These are phyloP conservation scores for Yamadazyma philogaea DNA, from an alignment of 805 yeast species.

Conservation along the genomic window DNA sequence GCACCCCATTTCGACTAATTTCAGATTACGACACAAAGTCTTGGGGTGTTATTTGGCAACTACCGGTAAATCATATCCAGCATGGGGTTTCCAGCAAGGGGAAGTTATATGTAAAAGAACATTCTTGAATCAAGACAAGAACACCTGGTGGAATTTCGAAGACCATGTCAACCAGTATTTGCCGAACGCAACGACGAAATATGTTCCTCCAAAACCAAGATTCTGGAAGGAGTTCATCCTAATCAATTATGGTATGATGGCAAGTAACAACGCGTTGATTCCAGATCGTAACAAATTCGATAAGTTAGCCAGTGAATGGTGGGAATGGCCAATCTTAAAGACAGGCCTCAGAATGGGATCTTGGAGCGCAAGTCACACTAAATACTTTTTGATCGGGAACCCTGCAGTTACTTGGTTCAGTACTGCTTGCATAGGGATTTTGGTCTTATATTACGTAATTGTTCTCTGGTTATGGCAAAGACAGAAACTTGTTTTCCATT, in stretches of 20 bases:
- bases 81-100: constrained; percentile 84
- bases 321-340: constrained; percentile 88
- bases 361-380: constrained; percentile 58
- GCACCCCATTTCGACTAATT: constrained; percentile 75
- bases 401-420: constrained; percentile 71
- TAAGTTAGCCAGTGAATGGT: constrained; percentile 65
- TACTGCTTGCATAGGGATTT: constrained; percentile 23
- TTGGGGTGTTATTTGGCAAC: constrained; percentile 78
- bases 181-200: constrained; percentile 26
- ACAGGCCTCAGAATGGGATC: constrained; percentile 74
- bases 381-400: constrained; percentile 70
- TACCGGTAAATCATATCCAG: constrained; percentile 64
- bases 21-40: constrained; percentile 61
- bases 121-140: constrained; percentile 52
- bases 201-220: constrained; percentile 39
- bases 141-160: constrained; percentile 82
- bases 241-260: constrained; percentile 82
- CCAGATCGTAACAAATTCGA: constrained; percentile 78
- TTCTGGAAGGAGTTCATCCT: constrained; percentile 75
- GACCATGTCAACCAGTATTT: constrained; percentile 55
- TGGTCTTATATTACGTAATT: constrained; percentile 20
- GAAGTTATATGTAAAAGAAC: constrained; percentile 68
- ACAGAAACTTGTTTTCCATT: constrained; percentile 20
- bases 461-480: constrained; percentile 30
- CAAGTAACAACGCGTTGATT: constrained; percentile 76